Conservation (phyloP, 2,329 filamentous ascomycete genomes). For the Dendrostoma leiphaemia region DNA sequence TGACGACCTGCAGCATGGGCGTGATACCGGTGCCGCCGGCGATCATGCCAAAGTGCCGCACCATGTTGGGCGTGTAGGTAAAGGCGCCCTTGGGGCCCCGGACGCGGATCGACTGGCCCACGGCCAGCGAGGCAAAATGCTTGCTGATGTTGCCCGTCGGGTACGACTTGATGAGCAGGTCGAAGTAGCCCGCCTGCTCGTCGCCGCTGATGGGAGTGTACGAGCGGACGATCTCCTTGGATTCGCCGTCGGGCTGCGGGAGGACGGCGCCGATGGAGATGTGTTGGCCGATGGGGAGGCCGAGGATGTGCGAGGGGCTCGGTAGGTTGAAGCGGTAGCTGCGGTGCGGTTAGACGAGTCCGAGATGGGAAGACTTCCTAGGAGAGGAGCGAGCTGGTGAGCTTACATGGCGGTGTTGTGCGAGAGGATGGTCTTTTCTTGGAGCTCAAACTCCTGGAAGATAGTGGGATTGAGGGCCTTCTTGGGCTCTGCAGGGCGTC, state of each 20-base stretch:
- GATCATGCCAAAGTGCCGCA: slow-evolving; percentile 95
- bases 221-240: slow-evolving; percentile 83
- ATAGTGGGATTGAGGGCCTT: slow-evolving; percentile 82
- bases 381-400: slow-evolving; percentile 1
- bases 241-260: slow-evolving; percentile 63
- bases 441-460: slow-evolving; percentile 91
- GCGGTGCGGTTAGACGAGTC: background rate
- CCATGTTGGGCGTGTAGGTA: slow-evolving; percentile 96
- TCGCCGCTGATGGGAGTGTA: slow-evolving; percentile 92
- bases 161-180: slow-evolving; percentile 97
- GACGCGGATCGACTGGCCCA: slow-evolving; percentile 87
- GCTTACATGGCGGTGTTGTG: slow-evolving; percentile 96
- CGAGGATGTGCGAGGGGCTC: slow-evolving; percentile 74
- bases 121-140: slow-evolving; percentile 76
- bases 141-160: slow-evolving; percentile 96
- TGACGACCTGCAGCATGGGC: slow-evolving; percentile 95
- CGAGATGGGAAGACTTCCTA: background rate
- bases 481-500: slow-evolving; percentile 58
- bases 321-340: slow-evolving; percentile 94
- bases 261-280: slow-evolving; percentile 89
- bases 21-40: slow-evolving; percentile 97
- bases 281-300: slow-evolving; percentile 97
- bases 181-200: slow-evolving; percentile 86
- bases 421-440: slow-evolving; percentile 92
- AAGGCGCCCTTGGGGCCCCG: slow-evolving; percentile 96